These are phyloP conservation scores for Nemania sp. DNA, from an alignment of 2,329 filamentous ascomycete species.

Conservation along the genomic window DNA sequence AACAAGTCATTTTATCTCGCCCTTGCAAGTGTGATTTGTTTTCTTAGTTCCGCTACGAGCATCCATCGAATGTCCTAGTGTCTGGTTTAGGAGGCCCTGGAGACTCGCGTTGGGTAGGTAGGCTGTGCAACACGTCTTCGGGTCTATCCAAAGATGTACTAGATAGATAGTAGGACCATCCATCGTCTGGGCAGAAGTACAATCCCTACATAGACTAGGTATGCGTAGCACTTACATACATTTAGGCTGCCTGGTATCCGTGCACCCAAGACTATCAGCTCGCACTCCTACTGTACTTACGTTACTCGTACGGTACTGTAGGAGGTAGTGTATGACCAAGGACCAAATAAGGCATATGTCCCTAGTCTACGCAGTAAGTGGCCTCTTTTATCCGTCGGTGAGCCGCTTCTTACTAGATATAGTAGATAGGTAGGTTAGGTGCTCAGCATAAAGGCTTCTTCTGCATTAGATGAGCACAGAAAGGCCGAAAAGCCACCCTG, in stretches of 20 bases:
- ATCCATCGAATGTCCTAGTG: constrained; percentile 12
- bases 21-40: constrained; percentile 23
- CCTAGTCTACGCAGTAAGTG: too few relatives aligned
- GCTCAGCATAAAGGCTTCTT: constrained; percentile 13
- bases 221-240: neutral
- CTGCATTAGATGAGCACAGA: neutral
- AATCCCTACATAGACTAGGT: neutral
- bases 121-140: constrained; percentile 15
- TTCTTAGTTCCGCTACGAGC: constrained; percentile 8
- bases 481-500: constrained; percentile 13
- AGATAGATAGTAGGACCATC: constrained; percentile 15
- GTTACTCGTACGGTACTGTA: neutral
- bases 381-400: constrained; percentile 22
- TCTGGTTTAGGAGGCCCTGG: neutral
- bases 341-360: constrained; percentile 1
- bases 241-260: neutral
- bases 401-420: constrained; percentile 12
- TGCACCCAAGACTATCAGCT: neutral
- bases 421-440: neutral
- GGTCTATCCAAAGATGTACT: constrained; percentile 12
- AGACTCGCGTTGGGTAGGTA: neutral
- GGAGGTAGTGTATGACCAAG: neutral
- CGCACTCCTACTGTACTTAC: neutral
- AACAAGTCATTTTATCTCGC: constrained; percentile 30
- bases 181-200: constrained; percentile 10